phyloP scores from a whole-genome alignment of 106 monocot species.

The Acanthochlamys bracteata region DNA sequence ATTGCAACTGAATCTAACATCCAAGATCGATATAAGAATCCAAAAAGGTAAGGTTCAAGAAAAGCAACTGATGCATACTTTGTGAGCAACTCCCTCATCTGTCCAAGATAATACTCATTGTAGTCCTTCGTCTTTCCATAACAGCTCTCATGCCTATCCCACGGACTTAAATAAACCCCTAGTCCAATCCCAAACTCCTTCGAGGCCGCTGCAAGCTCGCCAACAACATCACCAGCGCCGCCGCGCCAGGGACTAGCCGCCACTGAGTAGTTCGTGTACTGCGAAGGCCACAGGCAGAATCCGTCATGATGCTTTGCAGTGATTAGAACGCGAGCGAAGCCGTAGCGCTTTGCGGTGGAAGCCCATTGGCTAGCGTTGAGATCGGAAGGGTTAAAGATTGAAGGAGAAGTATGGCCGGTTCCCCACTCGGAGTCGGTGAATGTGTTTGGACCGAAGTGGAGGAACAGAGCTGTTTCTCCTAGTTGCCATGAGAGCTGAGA shows the following conservation, averaged over 20 bases:
- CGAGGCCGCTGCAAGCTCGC: conserved; percentile 57
- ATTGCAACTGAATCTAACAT: no score
- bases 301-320: conserved; percentile 98
- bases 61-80: neutral
- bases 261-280: conserved; percentile 84
- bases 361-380: conserved; percentile 84
- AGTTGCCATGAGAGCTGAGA: conserved; percentile 74
- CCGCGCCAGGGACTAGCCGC: conserved; percentile 41
- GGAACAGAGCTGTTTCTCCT: conserved; percentile 83
- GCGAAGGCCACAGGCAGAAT: conserved; percentile 96
- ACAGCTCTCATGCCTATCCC: conserved; percentile 76
- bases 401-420: conserved; percentile 46
- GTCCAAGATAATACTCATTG: conserved; percentile 77
- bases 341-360: conserved; percentile 31
- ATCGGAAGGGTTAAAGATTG: conserved; percentile 45
- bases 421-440: conserved; percentile 99
- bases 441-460: conserved; percentile 97
- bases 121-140: conserved; percentile 73
- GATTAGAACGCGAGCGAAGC: conserved; percentile 64
- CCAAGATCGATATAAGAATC: no score
- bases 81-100: conserved; percentile 63
- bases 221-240: conserved; percentile 79
- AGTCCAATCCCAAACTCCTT: conserved; percentile 50
- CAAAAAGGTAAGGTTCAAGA: no score
- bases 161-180: conserved; percentile 85